Conservation (phyloP, 805 yeast genomes). For the Candida patagonica region DNA sequence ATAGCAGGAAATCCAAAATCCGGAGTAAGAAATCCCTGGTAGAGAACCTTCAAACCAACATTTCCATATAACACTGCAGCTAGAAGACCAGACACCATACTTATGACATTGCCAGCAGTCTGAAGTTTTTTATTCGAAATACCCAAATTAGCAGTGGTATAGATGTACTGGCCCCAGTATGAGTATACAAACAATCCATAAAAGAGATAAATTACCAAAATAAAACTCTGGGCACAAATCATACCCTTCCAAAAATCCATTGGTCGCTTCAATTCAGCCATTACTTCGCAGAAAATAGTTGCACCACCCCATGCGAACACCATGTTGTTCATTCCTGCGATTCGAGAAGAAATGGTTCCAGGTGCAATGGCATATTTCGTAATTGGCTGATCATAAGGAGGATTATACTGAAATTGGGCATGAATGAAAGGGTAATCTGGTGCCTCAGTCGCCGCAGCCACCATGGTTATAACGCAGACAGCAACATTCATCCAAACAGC, state of each 20-base stretch:
- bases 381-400: conserved; percentile 15
- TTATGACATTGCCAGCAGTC: conserved; percentile 30
- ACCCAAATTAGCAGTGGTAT: conserved; percentile 39
- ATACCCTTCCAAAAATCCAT: conserved; percentile 42
- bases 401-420: conserved; percentile 2
- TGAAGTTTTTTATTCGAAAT: conserved; percentile 30
- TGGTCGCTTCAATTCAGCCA: conserved; percentile 42
- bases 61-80: conserved; percentile 41
- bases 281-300: conserved; percentile 38
- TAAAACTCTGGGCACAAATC: conserved; percentile 34
- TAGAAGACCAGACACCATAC: conserved; percentile 32
- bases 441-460: conserved; percentile 27
- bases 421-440: conserved; percentile 28
- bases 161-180: conserved; percentile 37
- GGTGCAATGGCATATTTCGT: conserved; percentile 21
- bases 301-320: conserved; percentile 48
- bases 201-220: conserved; percentile 32
- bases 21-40: conserved; percentile 31
- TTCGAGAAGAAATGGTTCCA: no score
- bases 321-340: conserved; percentile 26
- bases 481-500: conserved; percentile 42
- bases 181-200: conserved; percentile 37
- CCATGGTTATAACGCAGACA: conserved; percentile 38
- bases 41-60: conserved; percentile 38
- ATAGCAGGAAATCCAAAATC: conserved; percentile 27